Evolutionary conservation across 306 rosid species (phyloP), one percentile per base, ranked within the genome.

Genomic region (Sophora flavescens): DNA sequence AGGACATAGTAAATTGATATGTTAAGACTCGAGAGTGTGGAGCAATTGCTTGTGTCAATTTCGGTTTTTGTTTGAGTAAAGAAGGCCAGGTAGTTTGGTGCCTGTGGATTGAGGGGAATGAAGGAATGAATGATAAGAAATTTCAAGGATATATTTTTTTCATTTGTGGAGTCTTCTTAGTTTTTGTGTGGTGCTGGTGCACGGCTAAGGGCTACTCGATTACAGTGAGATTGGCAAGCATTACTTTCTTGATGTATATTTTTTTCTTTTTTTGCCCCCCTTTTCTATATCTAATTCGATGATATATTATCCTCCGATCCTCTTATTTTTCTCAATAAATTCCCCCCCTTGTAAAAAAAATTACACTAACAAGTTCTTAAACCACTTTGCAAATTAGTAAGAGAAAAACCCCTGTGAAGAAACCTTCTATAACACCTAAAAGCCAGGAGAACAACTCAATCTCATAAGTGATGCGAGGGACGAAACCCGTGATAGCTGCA

Each of bases 21-120:
- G 61, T 18, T 18, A 6, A n/a, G n/a, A n/a, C n/a, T n/a, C n/a
- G n/a, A 18, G 61, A 47, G 53, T 13, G 13, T 47, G 15, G 53
- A 13, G 16, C 53, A 47, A 47, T 47, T 47, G 4, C 16, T 47
- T 10, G 12, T 12, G 53, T 16, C 53, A 13, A 47, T 47, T 47
- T 47, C 0, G 56, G 12, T 22, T 26, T 57, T 32, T 13, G 35
- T 57, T 1, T 13, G n/a, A 26, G 15, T 26, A 9, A 57, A 57
- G 6, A 57, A 9, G 62, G 36, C n/a, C 4, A 57, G 10, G 66
- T 14, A 50, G 16, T 33, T 61, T 61, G 66, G 66, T 61, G 66
- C 44, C 41, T 12, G 4, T 59, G 4, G 22, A 22, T 22, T 22
- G 41, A 59, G 16, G 16, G 16, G 15, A 47, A 47, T 47, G 52